phyloP scores from a whole-genome alignment of 2,329 filamentous ascomycete genomes.

The Cladorrhinum sp. region DNA sequence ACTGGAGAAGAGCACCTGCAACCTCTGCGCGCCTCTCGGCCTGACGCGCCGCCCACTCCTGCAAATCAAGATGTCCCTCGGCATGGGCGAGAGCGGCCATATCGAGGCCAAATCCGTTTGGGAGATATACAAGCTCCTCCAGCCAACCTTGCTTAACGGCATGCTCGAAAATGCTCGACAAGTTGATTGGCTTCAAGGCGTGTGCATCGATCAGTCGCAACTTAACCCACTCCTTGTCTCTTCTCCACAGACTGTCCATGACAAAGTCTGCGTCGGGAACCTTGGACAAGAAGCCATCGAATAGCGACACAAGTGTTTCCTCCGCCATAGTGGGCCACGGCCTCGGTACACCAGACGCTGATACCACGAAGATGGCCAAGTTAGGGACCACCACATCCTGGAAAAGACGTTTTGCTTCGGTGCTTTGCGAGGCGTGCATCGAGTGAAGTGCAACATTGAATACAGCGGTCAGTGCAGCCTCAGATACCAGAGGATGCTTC shows the following conservation, averaged over 20 bases:
- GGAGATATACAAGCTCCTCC: slow-evolving; percentile 72
- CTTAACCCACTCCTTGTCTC: slow-evolving; percentile 83
- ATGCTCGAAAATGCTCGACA: slow-evolving; percentile 72
- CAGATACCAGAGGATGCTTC: slow-evolving; percentile 83
- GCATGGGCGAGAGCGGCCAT: slow-evolving; percentile 82
- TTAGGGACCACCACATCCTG: slow-evolving; percentile 69
- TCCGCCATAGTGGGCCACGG: slow-evolving; percentile 73
- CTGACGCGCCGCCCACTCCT: slow-evolving; percentile 74
- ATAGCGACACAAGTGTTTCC: slow-evolving; percentile 72
- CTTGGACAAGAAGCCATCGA: slow-evolving; percentile 80
- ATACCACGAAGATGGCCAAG: slow-evolving; percentile 74
- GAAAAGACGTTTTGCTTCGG: slow-evolving; percentile 63
- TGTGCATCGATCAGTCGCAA: slow-evolving; percentile 76
- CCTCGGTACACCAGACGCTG: slow-evolving; percentile 72
- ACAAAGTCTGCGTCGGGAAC: slow-evolving; percentile 82
- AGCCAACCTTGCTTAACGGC: slow-evolving; percentile 81
- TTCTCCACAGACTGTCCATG: slow-evolving; percentile 85
- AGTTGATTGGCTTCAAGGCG: slow-evolving; percentile 63
- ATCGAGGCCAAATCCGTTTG: slow-evolving; percentile 83
- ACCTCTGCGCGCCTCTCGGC: slow-evolving; percentile 66
- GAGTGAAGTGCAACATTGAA: slow-evolving; percentile 64
- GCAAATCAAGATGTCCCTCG: slow-evolving; percentile 73
- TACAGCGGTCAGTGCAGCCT: slow-evolving; percentile 72
- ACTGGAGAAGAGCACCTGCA: slow-evolving; percentile 70
- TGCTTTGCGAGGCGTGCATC: slow-evolving; percentile 58